Percentiles rank a stretch among this genome's conserved stretches.
phyloP scores from a whole-genome alignment of 2,329 filamentous ascomycete species.

The Aureobasidium melanogenum region DNA sequence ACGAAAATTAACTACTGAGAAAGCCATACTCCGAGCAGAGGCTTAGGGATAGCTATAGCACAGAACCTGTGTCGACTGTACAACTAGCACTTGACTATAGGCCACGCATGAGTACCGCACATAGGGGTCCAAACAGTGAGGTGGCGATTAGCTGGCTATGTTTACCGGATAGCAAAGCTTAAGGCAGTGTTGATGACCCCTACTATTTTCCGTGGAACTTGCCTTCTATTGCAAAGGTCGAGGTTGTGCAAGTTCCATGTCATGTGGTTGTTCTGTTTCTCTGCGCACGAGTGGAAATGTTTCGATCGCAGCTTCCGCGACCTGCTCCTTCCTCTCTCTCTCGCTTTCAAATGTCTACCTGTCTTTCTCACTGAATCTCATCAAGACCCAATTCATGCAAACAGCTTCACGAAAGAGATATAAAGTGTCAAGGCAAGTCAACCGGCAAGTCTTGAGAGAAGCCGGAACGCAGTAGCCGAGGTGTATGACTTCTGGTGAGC shows the following conservation, averaged over 20 bases:
- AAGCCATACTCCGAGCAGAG: too few species aligned
- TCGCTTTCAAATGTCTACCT: not conserved
- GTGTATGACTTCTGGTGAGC: not conserved
- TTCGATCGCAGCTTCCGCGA: not conserved
- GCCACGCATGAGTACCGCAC: not conserved
- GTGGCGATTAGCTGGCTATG: not conserved
- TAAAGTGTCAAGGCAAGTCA: not conserved
- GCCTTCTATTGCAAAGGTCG: not conserved
- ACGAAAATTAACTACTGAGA: not conserved
- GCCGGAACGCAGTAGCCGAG: not conserved
- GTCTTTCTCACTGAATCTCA: too few species aligned
- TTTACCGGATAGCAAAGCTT: not conserved
- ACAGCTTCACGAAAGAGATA: not conserved
- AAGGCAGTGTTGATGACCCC: not conserved
- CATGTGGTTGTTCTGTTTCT: not conserved
- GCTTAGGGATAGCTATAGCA: not conserved
- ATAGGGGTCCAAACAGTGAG: too few species aligned
- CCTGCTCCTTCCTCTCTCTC: not conserved
- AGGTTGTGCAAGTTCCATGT: not conserved
- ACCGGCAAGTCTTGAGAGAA: conserved; percentile 1
- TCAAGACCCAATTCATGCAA: too few species aligned
- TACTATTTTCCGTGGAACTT: not conserved
- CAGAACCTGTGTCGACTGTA: not conserved
- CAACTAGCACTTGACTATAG: too few species aligned
- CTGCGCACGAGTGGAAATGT: not conserved